A percentile compares a stretch with the other conserved stretches of the same genome.
These are phyloP conservation scores for Eremomyces bilateralis DNA, from an alignment of 495 filamentous ascomycete genomes.

Conservation along the genomic window DNA sequence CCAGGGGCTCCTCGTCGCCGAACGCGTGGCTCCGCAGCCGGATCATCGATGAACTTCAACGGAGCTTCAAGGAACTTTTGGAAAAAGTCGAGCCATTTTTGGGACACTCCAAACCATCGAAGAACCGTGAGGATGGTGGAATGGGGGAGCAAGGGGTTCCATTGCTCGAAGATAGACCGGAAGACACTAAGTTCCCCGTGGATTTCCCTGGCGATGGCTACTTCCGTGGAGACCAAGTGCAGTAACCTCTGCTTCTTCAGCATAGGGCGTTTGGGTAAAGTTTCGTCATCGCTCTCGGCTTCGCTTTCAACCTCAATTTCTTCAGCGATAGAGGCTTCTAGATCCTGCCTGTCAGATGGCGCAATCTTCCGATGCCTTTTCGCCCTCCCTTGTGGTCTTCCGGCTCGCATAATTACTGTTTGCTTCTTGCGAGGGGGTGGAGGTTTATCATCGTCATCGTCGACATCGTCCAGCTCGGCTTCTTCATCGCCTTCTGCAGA, in stretches of 20 bases:
- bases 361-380: too few species aligned
- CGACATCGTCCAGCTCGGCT: too few species aligned
- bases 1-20: conserved; percentile 13
- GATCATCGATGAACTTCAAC: conserved; percentile 13
- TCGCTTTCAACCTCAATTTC: too few species aligned
- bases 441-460: too few species aligned
- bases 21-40: conserved; percentile 4
- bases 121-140: conserved; percentile 12
- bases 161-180: conserved; percentile 14
- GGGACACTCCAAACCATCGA: conserved; percentile 12
- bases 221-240: conserved; percentile 12
- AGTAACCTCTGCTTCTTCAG: conserved; percentile 12
- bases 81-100: conserved; percentile 15
- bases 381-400: conserved; percentile 9
- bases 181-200: conserved; percentile 10
- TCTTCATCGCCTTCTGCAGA: too few species aligned
- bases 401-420: too few species aligned
- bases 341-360: too few species aligned
- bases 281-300: too few species aligned
- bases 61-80: conserved; percentile 11
- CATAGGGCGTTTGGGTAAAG: conserved; percentile 10
- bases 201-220: conserved; percentile 12
- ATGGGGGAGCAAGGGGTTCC: conserved; percentile 12
- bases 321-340: too few species aligned
- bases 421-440: too few species aligned